A percentile compares a stretch with the other conserved stretches of the same genome.
Conservation (phyloP, 495 filamentous ascomycete genomes). For the Neurospora tetraspora region DNA sequence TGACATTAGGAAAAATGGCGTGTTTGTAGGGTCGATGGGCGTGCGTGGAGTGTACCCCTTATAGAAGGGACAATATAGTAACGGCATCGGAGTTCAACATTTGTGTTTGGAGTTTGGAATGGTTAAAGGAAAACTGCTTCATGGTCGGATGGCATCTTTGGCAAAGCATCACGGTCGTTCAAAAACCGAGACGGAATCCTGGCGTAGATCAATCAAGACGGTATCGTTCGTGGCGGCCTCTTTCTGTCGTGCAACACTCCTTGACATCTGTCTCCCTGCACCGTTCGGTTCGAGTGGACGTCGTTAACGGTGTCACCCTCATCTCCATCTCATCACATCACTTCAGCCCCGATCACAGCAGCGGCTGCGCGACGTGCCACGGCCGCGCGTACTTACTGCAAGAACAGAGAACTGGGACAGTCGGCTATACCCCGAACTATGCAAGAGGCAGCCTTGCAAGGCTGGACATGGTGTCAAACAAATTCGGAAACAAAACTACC, state of each 20-base stretch:
- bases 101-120: not conserved
- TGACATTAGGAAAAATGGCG: too few species aligned
- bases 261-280: not conserved
- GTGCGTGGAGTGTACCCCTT: too few species aligned
- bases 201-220: not conserved
- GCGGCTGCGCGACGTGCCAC: not conserved
- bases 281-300: not conserved
- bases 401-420: not conserved
- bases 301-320: not conserved
- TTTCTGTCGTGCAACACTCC: not conserved
- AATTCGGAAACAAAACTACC: not conserved
- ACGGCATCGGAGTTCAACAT: not conserved
- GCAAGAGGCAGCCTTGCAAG: not conserved
- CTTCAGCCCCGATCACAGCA: not conserved
- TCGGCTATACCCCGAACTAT: not conserved
- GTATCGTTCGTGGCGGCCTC: not conserved
- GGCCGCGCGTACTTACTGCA: not conserved
- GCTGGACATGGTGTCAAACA: not conserved
- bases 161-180: not conserved
- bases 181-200: not conserved
- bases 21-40: too few species aligned
- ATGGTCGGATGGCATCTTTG: not conserved
- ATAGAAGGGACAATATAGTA: not conserved
- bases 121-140: not conserved
- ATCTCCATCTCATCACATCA: not conserved